These are phyloP conservation scores for Orbilia brochopaga DNA, from an alignment of 2,329 filamentous ascomycete species.

Conservation along the genomic window DNA sequence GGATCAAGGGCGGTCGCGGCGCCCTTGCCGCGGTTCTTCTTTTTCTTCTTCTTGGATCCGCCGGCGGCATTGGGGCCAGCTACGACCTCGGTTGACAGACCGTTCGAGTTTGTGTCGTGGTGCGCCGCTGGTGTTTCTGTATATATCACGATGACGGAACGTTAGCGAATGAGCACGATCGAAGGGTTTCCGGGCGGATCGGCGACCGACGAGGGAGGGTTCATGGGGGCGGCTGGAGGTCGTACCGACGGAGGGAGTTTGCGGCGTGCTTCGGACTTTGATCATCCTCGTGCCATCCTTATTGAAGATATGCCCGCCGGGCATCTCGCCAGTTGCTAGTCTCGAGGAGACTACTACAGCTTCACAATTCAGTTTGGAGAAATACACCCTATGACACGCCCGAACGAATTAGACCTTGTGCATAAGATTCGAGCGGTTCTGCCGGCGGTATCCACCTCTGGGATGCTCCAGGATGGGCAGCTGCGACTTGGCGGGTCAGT, in stretches of 20 bases:
- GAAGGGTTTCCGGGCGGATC: not conserved
- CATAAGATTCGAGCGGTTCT: constrained; percentile 8
- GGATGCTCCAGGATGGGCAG: constrained; percentile 13
- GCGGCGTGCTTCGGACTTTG: constrained; percentile 53
- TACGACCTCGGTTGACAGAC: constrained; percentile 35
- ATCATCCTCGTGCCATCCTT: constrained; percentile 56
- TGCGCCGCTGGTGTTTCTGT: constrained; percentile 39
- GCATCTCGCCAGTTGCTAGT: constrained; percentile 50
- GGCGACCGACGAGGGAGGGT: not conserved
- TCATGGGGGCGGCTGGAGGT: constrained; percentile 12
- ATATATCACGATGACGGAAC: not conserved
- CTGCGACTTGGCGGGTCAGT: constrained; percentile 26
- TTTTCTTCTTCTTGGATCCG: constrained; percentile 51
- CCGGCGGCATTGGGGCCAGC: constrained; percentile 21
- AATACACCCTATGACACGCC: constrained; percentile 28
- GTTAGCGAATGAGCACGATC: constrained; percentile 20
- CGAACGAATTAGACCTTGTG: constrained; percentile 23
- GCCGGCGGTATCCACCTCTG: constrained; percentile 30
- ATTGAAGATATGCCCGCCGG: constrained; percentile 54
- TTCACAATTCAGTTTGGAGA: constrained; percentile 19
- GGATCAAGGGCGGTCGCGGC: constrained; percentile 35
- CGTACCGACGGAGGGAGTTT: constrained; percentile 49
- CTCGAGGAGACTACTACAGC: constrained; percentile 28
- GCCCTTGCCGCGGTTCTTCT: constrained; percentile 50
- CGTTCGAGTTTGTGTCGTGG: constrained; percentile 50